These are phyloP conservation scores for Metarhizium sp. DNA, from an alignment of 2,329 filamentous ascomycete genomes.

Conservation along the genomic window DNA sequence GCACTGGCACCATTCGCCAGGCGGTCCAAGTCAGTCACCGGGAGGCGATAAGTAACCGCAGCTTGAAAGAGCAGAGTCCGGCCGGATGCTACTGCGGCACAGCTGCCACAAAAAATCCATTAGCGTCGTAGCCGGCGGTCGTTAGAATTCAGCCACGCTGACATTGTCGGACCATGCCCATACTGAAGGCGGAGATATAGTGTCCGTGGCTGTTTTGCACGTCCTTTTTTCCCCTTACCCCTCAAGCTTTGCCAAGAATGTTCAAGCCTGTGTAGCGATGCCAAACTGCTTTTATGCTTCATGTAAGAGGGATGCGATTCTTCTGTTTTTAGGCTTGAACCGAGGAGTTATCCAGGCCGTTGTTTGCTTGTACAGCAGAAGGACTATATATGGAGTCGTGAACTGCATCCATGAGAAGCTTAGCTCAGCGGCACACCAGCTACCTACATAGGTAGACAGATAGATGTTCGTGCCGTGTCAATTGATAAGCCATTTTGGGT, in stretches of 20 bases:
- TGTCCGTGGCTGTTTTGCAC: neutral
- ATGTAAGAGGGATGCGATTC: no score
- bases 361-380: no score
- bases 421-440: no score
- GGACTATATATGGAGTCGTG: no score
- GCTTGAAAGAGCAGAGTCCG: neutral
- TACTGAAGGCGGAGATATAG: neutral
- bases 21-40: neutral
- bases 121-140: neutral
- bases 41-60: neutral
- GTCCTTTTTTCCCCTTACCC: neutral
- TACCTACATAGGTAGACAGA: no score
- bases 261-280: neutral
- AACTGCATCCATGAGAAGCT: no score
- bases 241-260: neutral
- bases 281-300: no score
- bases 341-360: no score
- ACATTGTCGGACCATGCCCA: neutral
- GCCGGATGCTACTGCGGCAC: neutral
- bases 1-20: neutral
- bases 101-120: neutral
- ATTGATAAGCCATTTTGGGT: no score
- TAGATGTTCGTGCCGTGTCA: no score
- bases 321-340: no score
- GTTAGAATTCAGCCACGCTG: neutral